A percentile compares a stretch with the other conserved stretches of the same genome.
Conservation (phyloP, 805 yeast genomes). For the Cyberlindnera galapagoensis region DNA sequence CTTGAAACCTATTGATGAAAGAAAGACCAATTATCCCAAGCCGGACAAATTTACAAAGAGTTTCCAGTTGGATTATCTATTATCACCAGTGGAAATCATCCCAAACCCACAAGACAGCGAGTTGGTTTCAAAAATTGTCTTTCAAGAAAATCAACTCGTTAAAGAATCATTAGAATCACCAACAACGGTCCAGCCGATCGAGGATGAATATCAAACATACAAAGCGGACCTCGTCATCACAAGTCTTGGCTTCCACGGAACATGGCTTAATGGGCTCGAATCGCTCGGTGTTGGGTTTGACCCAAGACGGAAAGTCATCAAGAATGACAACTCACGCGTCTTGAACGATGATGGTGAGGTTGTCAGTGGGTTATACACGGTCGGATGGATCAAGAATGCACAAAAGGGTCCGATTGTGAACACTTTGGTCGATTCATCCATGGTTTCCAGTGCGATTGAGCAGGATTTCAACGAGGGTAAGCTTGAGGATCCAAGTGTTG, state of each 20-base stretch:
- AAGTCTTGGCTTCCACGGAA: constrained; percentile 79
- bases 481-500: constrained; percentile 3
- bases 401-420: constrained; percentile 87
- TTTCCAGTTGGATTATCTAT: constrained; percentile 70
- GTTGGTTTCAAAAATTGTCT: constrained; percentile 35
- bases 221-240: constrained; percentile 64
- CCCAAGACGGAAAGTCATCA: constrained; percentile 34
- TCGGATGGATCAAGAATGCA: constrained; percentile 90
- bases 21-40: constrained; percentile 16
- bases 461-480: constrained; percentile 41
- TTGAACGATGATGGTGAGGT: constrained; percentile 19
- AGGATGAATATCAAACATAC: constrained; percentile 22
- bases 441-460: constrained; percentile 60
- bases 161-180: constrained; percentile 28
- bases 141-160: constrained; percentile 40
- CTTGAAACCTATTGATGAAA: constrained; percentile 27
- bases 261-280: constrained; percentile 47
- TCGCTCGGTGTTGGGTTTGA: constrained; percentile 46
- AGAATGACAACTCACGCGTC: constrained; percentile 41
- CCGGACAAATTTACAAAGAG: constrained; percentile 11
- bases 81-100: constrained; percentile 51
- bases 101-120: constrained; percentile 27
- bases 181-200: constrained; percentile 22
- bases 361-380: constrained; percentile 55
- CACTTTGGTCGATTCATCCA: constrained; percentile 79